Evolutionary conservation across 345 rosid genomes (phyloP).

Genomic region (Moringa oleifera): DNA sequence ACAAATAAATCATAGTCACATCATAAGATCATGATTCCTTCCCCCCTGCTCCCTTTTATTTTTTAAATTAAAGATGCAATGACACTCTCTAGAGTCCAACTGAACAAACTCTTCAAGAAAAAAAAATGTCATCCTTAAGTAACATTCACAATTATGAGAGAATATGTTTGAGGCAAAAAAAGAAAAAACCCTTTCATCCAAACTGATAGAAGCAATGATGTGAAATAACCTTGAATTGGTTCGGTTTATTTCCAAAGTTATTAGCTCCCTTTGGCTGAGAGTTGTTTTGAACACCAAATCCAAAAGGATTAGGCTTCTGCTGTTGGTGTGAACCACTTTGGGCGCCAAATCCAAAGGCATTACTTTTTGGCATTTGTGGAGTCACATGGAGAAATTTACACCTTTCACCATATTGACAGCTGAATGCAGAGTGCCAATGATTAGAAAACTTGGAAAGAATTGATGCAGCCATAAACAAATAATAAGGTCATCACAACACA

Average conservation of each 20-base stretch:
- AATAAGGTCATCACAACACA: neutral
- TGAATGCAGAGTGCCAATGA: constrained; percentile 31
- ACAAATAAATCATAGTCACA: constrained; percentile 12
- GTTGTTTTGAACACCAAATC: constrained; percentile 60
- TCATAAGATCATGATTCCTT: neutral
- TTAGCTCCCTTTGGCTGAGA: constrained; percentile 31
- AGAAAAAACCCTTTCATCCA: neutral
- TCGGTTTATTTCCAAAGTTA: constrained; percentile 29
- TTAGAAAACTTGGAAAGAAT: constrained; percentile 1
- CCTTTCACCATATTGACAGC: constrained; percentile 73
- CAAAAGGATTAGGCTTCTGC: constrained; percentile 57
- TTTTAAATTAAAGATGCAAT: neutral
- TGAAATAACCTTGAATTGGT: constrained; percentile 58
- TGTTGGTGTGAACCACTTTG: constrained; percentile 31
- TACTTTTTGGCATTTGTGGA: constrained; percentile 41
- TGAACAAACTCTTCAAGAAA: neutral
- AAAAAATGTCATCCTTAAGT: neutral
- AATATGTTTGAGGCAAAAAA: constrained; percentile 1
- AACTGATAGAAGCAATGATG: neutral
- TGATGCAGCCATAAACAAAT: neutral
- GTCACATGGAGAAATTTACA: constrained; percentile 66
- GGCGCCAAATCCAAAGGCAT: constrained; percentile 53
- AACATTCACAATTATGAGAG: neutral
- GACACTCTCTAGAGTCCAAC: neutral
- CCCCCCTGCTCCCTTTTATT: too few relatives aligned